phyloP scores from a whole-genome alignment of 371 early-diverging fungal species.

The Mycotypha africana region DNA sequence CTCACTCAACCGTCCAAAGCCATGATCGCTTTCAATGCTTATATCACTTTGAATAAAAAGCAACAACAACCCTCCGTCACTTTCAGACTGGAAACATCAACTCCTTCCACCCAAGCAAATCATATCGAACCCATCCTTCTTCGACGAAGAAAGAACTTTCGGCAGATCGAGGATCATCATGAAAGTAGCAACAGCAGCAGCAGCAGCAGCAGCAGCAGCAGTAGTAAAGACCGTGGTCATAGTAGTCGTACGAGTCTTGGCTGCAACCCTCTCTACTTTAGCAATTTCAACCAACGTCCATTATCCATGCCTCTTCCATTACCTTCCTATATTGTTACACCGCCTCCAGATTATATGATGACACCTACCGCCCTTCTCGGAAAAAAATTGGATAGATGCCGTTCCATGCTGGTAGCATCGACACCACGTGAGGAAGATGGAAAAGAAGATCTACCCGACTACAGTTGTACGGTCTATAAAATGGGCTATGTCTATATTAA shows the following conservation, averaged over 20 bases:
- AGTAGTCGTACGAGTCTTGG: conserved; percentile 33
- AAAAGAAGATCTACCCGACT: conserved; percentile 31
- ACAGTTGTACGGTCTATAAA: conserved; percentile 38
- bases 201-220: too few relatives aligned
- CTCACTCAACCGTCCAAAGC: too few relatives aligned
- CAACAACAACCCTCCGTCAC: too few relatives aligned
- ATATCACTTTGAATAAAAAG: too few relatives aligned
- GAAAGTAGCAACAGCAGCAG: too few relatives aligned
- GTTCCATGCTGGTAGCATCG: conserved; percentile 18
- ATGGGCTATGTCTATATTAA: conserved; percentile 45
- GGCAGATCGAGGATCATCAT: too few relatives aligned
- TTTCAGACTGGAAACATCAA: too few relatives aligned
- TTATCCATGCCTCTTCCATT: conserved; percentile 16
- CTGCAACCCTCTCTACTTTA: not conserved
- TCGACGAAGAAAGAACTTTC: too few relatives aligned
- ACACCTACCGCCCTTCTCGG: not conserved
- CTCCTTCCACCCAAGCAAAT: too few relatives aligned
- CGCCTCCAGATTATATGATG: not conserved
- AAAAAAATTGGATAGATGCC: conserved; percentile 23
- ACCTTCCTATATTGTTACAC: not conserved
- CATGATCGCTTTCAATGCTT: too few relatives aligned
- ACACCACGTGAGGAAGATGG: conserved; percentile 32
- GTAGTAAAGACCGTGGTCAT: too few relatives aligned
- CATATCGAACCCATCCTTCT: too few relatives aligned
- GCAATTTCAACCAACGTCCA: not conserved